A percentile compares a stretch with the other conserved stretches of the same genome.
These are phyloP conservation scores for Boechera divaricarpa DNA, from an alignment of 345 rosid genomes.

Conservation along the genomic window DNA sequence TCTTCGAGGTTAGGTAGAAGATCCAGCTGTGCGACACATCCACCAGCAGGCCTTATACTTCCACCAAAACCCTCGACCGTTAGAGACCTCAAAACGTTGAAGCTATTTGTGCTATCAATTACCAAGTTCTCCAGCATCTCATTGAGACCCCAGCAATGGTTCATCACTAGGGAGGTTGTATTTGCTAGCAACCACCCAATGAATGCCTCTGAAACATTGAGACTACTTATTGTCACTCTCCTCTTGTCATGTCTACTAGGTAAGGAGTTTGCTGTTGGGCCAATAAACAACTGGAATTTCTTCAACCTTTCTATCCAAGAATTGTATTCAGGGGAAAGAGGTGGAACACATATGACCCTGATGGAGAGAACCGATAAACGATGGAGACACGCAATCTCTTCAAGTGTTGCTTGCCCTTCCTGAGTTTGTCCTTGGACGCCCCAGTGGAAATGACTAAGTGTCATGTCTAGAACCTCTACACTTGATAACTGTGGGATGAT, in stretches of 20 bases:
- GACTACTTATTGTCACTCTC: slow-evolving; percentile 42
- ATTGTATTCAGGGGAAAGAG: slow-evolving; percentile 40
- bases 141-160: slow-evolving; percentile 44
- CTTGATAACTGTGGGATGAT: slow-evolving; percentile 40
- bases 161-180: slow-evolving; percentile 42
- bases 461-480: slow-evolving; percentile 56
- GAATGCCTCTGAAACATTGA: slow-evolving; percentile 42
- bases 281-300: slow-evolving; percentile 44
- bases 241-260: slow-evolving; percentile 41
- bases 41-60: slow-evolving; percentile 41
- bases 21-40: slow-evolving; percentile 46
- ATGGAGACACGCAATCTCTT: slow-evolving; percentile 39
- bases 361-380: slow-evolving; percentile 31
- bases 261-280: slow-evolving; percentile 46
- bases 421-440: slow-evolving; percentile 36
- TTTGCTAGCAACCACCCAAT: slow-evolving; percentile 41
- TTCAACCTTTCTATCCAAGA: slow-evolving; percentile 35
- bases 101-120: slow-evolving; percentile 35
- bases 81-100: slow-evolving; percentile 39
- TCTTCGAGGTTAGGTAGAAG: slow-evolving; percentile 50
- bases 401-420: slow-evolving; percentile 43
- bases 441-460: slow-evolving; percentile 51
- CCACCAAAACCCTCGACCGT: slow-evolving; percentile 39
- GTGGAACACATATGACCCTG: slow-evolving; percentile 40
- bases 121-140: slow-evolving; percentile 46